Percentiles rank a stretch among this genome's conserved stretches.
Conservation (phyloP, 2,329 filamentous ascomycete genomes). For the Pseudocercospora ulei region DNA sequence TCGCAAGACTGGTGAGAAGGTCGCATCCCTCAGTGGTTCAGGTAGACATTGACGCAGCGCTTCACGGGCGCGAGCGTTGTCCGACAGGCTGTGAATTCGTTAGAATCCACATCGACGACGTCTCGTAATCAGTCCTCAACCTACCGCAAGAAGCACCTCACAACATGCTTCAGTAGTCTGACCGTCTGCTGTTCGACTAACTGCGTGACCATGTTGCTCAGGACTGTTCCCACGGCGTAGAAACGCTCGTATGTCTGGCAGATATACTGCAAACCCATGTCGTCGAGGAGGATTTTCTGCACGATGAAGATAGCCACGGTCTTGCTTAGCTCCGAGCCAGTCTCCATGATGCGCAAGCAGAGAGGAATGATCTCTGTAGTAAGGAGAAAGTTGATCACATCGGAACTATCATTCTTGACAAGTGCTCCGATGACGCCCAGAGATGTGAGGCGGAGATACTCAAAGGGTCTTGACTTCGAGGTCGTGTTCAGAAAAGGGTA, state of each 20-base stretch:
- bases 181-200: constrained; percentile 97
- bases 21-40: constrained; percentile 95
- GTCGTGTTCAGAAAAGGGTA: constrained; percentile 98
- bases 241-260: constrained; percentile 98
- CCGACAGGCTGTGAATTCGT: constrained; percentile 58
- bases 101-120: constrained; percentile 1
- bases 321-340: constrained; percentile 93
- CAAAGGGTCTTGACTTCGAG: constrained; percentile 93
- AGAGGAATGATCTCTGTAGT: constrained; percentile 98
- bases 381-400: constrained; percentile 97
- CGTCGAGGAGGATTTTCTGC: constrained; percentile 94
- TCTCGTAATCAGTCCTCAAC: constrained; percentile 29
- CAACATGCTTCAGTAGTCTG: constrained; percentile 89
- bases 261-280: constrained; percentile 94
- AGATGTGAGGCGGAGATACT: constrained; percentile 91
- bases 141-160: constrained; percentile 89
- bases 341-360: constrained; percentile 98
- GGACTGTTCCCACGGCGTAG: constrained; percentile 91
- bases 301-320: constrained; percentile 99
- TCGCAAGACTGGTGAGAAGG: constrained; percentile 88
- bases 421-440: constrained; percentile 92
- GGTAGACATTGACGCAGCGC: constrained; percentile 91
- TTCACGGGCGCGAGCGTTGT: constrained; percentile 91
- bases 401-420: constrained; percentile 96
- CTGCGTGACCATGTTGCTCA: constrained; percentile 98